phyloP scores from a whole-genome alignment of 1,139 yeast species.

The Saccharomyces hybrid region DNA sequence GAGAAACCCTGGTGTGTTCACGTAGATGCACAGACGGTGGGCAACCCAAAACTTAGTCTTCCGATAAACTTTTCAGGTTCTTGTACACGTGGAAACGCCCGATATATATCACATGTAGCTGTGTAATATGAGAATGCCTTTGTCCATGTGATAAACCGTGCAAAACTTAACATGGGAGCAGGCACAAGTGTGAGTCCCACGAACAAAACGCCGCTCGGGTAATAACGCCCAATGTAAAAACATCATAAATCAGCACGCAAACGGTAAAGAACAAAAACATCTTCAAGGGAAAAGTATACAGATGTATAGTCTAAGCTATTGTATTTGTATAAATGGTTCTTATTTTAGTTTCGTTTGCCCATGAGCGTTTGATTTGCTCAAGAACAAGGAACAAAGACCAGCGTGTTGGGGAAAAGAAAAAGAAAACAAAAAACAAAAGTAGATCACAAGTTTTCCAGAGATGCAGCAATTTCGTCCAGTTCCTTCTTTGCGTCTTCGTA shows the following conservation, averaged over 20 bases:
- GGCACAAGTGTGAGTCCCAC: background rate
- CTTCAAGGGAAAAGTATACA: background rate
- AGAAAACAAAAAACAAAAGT: background rate
- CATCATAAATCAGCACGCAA: background rate
- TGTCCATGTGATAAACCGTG: background rate
- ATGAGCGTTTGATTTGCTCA: background rate
- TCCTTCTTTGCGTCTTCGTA: conserved; percentile 81
- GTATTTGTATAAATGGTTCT: background rate
- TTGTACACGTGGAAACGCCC: background rate
- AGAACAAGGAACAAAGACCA: conserved; percentile 1
- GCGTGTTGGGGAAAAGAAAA: background rate
- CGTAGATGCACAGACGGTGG: background rate
- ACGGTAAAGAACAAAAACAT: background rate
- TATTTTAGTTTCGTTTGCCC: background rate
- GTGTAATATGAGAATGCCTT: background rate
- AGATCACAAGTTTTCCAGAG: conserved; percentile 23
- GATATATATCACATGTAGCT: background rate
- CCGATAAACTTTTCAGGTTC: background rate
- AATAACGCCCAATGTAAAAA: background rate
- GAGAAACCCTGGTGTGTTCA: background rate
- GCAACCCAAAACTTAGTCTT: background rate
- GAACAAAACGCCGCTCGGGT: background rate
- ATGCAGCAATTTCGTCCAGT: conserved; percentile 62
- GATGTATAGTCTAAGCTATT: background rate
- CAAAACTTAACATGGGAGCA: background rate